Evolutionary conservation across 805 yeast species (phyloP), one percentile per base, ranked within the genome.

Genomic region (Suhomyces tanzawaensis): DNA sequence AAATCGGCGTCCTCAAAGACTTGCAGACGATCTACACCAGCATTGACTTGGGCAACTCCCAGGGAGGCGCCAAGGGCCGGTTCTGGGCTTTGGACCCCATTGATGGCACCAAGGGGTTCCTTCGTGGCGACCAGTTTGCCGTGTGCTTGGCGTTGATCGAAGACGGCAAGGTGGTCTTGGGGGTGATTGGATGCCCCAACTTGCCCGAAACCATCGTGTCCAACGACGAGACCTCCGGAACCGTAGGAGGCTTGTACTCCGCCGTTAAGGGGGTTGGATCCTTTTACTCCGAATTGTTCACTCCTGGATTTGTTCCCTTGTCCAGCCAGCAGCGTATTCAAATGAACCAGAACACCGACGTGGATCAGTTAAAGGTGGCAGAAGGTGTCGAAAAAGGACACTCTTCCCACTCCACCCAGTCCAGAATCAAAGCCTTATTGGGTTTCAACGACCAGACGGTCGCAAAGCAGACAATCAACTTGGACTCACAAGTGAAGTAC

Each of bases 81-180:
- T 80, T 87, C 57, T 93, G 99, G 99, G 95, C 97, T 1, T 67
- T 93, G 53, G 99, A 93, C 56, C 99, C 99, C 27, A 90, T 93
- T 45, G 99, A 93, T 57, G 99, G 99, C 6, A 93, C 99, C 15
- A 93, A 69, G 59, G 99, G 99, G 0, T 93, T 93, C 58, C 67
- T 93, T 38, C 74, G 99, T 55, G 95, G 96, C 32, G 97, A 90
- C 47, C 99, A 93, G 58, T 93, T 88, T 61, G 97, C 99, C 2
- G 95, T 93, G 1, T 93, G 99, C 57, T 69, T 93, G 31, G 97
- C 95, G 0, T 66, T 93, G 48, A 81, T 93, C 32, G 95, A 81
- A 21, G 84, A 90, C 53, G 95, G 96, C 11, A 70, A 77, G 34
- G 95, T 88, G 1, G 81, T 83, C 44, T 72, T 93, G 34, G 99